Base-by-base conservation (phyloP, 192 early-diverging fungal genomes). In the Diversispora epigaea region DNA sequence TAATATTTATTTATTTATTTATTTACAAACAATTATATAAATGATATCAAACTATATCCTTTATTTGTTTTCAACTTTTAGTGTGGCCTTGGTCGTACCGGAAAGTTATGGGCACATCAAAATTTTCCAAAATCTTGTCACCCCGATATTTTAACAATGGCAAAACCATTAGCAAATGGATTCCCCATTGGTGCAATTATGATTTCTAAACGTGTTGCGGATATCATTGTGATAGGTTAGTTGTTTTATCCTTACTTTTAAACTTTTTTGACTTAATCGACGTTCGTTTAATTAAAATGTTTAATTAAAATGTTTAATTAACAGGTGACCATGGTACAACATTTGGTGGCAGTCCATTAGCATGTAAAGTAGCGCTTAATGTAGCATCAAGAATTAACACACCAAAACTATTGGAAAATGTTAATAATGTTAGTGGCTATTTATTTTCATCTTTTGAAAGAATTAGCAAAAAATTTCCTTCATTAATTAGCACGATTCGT, bases 91-190 rank as follows among this genome's bases (percentile, higher is more conserved):
- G 94, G 94, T 17, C 90, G 96, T 66, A 89, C 93, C 8, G 97
- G 95, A 69, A 92, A 89, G 76, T 81, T 98, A 61, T 96, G 91
- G 88, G 95, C 90, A 15, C 93, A 95, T 80, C 88, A 93, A 63
- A 66, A 86, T 77, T 92, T 88, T 63, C 83, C 85, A 32, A 80
- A 81, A 50, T 82, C 88, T 69, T 88, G 88, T 76, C 84, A 81
- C 41, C 97, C 97, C 17, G 97, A 99, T 80, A 90, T 99, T 50
- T 71, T 99, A 63, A 95, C 96, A 32, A 88, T 96, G 85, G 97
- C 97, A 71, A 99, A 99, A 81, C 97, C 97, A 40, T 86, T 99
- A 57, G 97, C 95, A 46, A 97, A 97, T 81, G 97, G 97, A 66
- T 80, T 97, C 45, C 97, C 97, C 14, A 95, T 99, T 76, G 97